Evolutionary conservation across 2,329 filamentous ascomycete species (phyloP).

Genomic region (Calycina herbarum): DNA sequence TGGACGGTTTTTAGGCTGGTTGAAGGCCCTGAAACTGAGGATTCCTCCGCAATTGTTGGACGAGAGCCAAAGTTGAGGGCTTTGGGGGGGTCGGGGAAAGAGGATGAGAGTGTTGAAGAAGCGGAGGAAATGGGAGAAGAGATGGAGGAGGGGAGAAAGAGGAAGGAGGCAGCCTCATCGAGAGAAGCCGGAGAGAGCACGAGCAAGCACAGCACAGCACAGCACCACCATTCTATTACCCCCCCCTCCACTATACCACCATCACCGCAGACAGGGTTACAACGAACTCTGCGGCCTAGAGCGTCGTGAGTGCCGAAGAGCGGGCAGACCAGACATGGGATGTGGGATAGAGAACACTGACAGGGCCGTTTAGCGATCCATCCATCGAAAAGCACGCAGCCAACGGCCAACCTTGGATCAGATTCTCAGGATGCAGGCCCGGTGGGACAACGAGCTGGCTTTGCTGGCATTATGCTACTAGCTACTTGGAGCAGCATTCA

Average conservation of each 20-base stretch:
- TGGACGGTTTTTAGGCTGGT: slow-evolving; percentile 14
- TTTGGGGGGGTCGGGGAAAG: not conserved
- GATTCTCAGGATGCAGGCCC: not conserved
- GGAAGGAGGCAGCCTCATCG: slow-evolving; percentile 17
- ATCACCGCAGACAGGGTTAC: not conserved
- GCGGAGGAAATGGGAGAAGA: not conserved
- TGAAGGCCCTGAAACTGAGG: slow-evolving; percentile 1
- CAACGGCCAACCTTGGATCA: not conserved
- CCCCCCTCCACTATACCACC: not conserved
- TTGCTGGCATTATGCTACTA: not conserved
- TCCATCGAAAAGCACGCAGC: not conserved
- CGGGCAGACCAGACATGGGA: not conserved
- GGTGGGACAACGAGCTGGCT: not conserved
- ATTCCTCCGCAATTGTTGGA: slow-evolving; percentile 11
- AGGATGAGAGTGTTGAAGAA: not conserved
- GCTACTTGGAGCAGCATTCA: not conserved
- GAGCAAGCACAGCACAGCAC: not conserved
- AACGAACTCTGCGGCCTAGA: not conserved
- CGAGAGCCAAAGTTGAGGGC: not conserved
- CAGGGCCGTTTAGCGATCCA: not conserved
- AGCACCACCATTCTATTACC: not conserved
- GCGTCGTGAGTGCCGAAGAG: not conserved
- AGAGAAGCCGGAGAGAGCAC: not conserved
- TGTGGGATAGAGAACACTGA: not conserved
- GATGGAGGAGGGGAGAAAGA: slow-evolving; percentile 1